These are phyloP conservation scores for Darksidea phi DNA, from an alignment of 495 filamentous ascomycete species.

Conservation along the genomic window DNA sequence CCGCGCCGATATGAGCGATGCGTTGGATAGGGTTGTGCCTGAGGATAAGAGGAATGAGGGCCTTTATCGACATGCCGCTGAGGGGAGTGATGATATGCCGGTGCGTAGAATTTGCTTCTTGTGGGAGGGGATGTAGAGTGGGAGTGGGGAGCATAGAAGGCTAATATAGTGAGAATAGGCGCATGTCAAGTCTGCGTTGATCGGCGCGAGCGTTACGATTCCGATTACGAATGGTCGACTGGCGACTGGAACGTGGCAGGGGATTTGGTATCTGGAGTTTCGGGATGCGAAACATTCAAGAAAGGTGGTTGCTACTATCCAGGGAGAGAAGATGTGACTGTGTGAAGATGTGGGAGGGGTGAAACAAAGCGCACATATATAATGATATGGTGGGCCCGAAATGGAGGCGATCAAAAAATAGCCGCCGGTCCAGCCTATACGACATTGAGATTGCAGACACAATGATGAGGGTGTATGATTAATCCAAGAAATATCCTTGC, in stretches of 20 bases:
- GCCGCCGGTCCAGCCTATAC: too few relatives aligned
- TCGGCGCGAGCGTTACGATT: constrained; percentile 84
- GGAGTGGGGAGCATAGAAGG: too few relatives aligned
- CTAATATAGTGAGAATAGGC: constrained; percentile 49
- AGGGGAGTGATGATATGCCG: constrained; percentile 91
- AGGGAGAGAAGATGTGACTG: constrained; percentile 77
- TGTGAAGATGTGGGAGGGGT: background rate
- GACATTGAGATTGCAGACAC: too few relatives aligned
- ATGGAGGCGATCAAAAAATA: too few relatives aligned
- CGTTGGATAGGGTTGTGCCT: constrained; percentile 82
- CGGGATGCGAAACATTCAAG: constrained; percentile 69
- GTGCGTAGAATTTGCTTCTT: constrained; percentile 44
- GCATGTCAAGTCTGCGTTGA: constrained; percentile 86
- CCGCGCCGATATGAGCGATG: constrained; percentile 85
- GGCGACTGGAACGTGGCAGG: constrained; percentile 72
- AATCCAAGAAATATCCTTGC: too few relatives aligned
- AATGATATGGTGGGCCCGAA: background rate
- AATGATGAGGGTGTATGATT: too few relatives aligned
- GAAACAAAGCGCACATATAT: background rate
- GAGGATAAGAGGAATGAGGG: constrained; percentile 64
- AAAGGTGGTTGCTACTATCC: constrained; percentile 87
- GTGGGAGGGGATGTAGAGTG: background rate
- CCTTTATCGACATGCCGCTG: constrained; percentile 83
- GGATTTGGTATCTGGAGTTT: constrained; percentile 96
- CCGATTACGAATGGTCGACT: constrained; percentile 85